Conservation (phyloP, 768 basidiomycete species). For the Leccinum variicolor region DNA sequence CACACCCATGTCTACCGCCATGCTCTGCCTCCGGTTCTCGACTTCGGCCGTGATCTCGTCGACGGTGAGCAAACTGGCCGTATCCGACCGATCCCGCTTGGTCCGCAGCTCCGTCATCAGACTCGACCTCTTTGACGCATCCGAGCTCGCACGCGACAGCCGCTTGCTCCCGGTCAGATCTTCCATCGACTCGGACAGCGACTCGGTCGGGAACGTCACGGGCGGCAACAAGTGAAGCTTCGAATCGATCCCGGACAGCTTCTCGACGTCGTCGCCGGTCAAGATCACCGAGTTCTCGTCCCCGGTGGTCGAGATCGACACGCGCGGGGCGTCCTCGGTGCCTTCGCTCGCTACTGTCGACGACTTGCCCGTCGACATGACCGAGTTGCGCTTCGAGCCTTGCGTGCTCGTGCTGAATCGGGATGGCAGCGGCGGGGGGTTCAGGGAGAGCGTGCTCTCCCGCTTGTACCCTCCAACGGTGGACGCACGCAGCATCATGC, state of each 20-base stretch:
- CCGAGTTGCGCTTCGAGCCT: conserved; percentile 39
- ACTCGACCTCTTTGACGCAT: conserved; percentile 62
- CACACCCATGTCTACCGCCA: conserved; percentile 40
- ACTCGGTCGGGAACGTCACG: conserved; percentile 74
- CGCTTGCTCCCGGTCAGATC: conserved; percentile 40
- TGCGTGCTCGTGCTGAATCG: conserved; percentile 35
- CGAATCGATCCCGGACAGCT: conserved; percentile 24
- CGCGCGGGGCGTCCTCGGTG: conserved; percentile 57
- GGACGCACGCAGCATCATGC: conserved; percentile 66
- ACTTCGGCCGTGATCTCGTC: conserved; percentile 98
- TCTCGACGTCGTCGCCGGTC: conserved; percentile 45
- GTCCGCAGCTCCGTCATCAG: conserved; percentile 79
- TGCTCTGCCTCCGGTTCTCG: conserved; percentile 59
- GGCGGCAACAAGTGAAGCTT: conserved; percentile 69
- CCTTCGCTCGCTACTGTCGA: conserved; percentile 21
- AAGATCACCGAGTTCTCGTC: conserved; percentile 66
- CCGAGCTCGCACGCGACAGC: conserved; percentile 45
- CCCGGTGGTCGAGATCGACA: conserved; percentile 73
- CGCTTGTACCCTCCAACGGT: conserved; percentile 41
- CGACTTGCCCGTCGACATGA: conserved; percentile 34
- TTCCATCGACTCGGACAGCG: conserved; percentile 76
- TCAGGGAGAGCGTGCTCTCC: conserved; percentile 43
- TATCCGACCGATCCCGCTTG: conserved; percentile 82
- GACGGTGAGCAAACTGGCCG: conserved; percentile 89
- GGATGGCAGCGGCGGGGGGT: conserved; percentile 39